Base-by-base conservation (phyloP, 31 red algal species). In the Bonnemaisonia californica region DNA sequence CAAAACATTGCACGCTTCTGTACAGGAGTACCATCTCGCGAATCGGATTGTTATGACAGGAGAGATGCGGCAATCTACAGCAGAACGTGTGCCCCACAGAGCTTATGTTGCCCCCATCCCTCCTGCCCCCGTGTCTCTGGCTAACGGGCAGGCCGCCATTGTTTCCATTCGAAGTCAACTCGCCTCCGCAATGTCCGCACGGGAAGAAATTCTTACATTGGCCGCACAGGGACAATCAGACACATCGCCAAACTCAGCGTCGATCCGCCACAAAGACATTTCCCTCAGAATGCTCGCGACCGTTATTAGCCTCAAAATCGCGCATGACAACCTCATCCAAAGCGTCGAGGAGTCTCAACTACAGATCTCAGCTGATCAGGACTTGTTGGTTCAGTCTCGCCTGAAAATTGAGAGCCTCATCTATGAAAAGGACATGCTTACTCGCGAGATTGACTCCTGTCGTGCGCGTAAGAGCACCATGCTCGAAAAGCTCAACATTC, bases 381-480 rank as follows among this genome's bases (percentile, higher is more conserved):
- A 63, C 38, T 55, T 48, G 4, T 64, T 89, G 39, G n/a, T 80
- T 9, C 41, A 41, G 11, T 45, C 76, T 1, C 75, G 85, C 21
- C 74, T 59, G 64, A 65, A 59, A 37, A 42, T 72, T 56, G 54
- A 64, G 4, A 67, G 48, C 41, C 69, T 89, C 7, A 55, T 34
- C 36, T 89, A 89, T 57, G 85, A 89, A 64, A 75, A 47, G 42
- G 47, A 65, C 31, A 71, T 80, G 64, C 69, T 89, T 9, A 38
- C 77, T 54, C 60, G 76, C 18, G 76, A 89, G 76, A 89, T 89
- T 58, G 63, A 77, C 12, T 24, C 47, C 28, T 67, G 61, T 23
- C 56, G 63, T 40, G 37, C 73, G 1, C 42, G 35, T 18, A 38
- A 41, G 21, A 41, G 24, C 28, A 37, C 66, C 3, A 37, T 37